A percentile compares a stretch with the other conserved stretches of the same genome.
Conservation (phyloP, 1,284 basidiomycete species). For the Ceratobasidium sp. region DNA sequence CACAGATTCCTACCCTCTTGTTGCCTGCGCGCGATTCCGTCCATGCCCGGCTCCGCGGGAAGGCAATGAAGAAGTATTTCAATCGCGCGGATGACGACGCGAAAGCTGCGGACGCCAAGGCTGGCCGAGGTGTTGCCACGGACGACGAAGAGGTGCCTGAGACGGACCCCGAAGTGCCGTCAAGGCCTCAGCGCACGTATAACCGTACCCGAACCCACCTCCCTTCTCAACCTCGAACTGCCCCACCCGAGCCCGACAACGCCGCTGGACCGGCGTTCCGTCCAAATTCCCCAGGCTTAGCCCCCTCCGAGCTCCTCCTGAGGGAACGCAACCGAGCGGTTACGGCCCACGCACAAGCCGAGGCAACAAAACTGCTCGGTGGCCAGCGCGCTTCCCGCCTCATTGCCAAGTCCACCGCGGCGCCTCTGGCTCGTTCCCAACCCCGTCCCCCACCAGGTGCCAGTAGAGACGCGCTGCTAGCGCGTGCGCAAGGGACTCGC, state of each 20-base stretch:
- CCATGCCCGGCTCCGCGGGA: background rate
- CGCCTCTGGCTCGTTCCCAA: no score
- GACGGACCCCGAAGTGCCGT: background rate
- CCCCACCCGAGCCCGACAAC: background rate
- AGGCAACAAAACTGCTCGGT: no score
- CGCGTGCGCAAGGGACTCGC: background rate
- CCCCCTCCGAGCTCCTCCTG: background rate
- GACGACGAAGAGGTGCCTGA: conserved; percentile 3
- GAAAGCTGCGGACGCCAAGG: background rate
- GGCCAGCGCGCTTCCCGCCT: no score
- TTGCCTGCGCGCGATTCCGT: background rate
- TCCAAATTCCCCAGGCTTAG: background rate
- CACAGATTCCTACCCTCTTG: background rate
- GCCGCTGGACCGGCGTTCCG: background rate
- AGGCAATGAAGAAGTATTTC: background rate
- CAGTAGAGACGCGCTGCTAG: background rate
- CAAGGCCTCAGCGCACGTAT: background rate
- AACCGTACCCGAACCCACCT: background rate
- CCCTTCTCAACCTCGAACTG: background rate
- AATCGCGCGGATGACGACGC: background rate
- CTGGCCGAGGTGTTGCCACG: background rate
- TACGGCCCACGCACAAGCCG: no score
- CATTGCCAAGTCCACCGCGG: no score
- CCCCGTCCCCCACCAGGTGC: no score
- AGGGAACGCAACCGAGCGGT: background rate